phyloP scores from a whole-genome alignment of 2,329 filamentous ascomycete species.

The Penicillium brevicompactum region DNA sequence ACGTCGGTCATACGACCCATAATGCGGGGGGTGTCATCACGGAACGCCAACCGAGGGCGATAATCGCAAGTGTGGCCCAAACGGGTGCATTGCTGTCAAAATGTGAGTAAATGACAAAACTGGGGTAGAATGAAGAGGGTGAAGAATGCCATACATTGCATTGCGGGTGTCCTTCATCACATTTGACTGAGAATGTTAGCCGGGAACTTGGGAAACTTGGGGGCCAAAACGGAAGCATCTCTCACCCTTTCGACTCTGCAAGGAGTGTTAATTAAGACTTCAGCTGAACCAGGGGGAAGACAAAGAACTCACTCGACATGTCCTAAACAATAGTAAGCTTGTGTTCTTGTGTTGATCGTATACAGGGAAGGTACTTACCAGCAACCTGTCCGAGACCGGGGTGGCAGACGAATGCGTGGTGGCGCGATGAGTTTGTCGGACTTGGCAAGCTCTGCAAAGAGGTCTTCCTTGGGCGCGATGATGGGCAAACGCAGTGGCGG shows the following conservation, averaged over 20 bases:
- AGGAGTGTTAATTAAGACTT: slow-evolving; percentile 11
- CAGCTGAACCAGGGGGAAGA: background rate
- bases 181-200: slow-evolving; percentile 51
- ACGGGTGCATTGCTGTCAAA: slow-evolving; percentile 54
- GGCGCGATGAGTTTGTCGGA: slow-evolving; percentile 38
- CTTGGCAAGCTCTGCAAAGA: slow-evolving; percentile 26
- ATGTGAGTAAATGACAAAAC: slow-evolving; percentile 9
- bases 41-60: slow-evolving; percentile 57
- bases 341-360: background rate
- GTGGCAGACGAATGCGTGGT: slow-evolving; percentile 51
- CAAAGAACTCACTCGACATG: slow-evolving; percentile 42
- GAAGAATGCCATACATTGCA: slow-evolving; percentile 52
- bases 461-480: slow-evolving; percentile 49
- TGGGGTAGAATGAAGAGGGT: background rate
- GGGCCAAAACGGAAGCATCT: background rate
- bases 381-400: slow-evolving; percentile 57
- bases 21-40: slow-evolving; percentile 55
- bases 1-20: slow-evolving; percentile 56
- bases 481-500: slow-evolving; percentile 42
- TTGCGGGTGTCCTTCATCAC: slow-evolving; percentile 57
- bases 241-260: slow-evolving; percentile 46
- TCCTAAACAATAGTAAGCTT: slow-evolving; percentile 35
- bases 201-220: slow-evolving; percentile 2
- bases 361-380: slow-evolving; percentile 41
- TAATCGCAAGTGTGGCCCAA: slow-evolving; percentile 62